Evolutionary conservation across 2,329 filamentous ascomycete genomes (phyloP).

Genomic region (Lasiodiplodia sp.): DNA sequence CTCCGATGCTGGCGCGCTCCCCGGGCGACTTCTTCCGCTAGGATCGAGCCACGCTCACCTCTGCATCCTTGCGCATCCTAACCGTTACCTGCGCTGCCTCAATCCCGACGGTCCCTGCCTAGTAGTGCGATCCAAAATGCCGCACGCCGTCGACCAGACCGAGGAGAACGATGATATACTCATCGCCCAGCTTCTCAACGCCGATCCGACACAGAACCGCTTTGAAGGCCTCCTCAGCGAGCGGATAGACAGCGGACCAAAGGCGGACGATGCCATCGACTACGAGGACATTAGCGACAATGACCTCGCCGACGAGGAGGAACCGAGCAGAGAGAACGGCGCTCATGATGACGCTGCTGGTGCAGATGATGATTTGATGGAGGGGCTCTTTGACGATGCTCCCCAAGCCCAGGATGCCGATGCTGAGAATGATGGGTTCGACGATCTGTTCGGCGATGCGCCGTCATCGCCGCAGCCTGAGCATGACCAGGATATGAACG

Average conservation of each 20-base stretch:
- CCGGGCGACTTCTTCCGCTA: not conserved
- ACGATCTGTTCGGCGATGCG: slow-evolving; percentile 74
- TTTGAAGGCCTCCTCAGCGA: slow-evolving; percentile 37
- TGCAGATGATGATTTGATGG: slow-evolving; percentile 39
- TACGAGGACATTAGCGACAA: slow-evolving; percentile 92
- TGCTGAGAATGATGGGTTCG: slow-evolving; percentile 48
- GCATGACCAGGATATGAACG: slow-evolving; percentile 8
- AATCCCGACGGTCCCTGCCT: too few relatives aligned
- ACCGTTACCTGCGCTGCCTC: not conserved
- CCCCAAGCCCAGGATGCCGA: slow-evolving; percentile 9
- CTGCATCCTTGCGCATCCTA: not conserved
- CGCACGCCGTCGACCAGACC: slow-evolving; percentile 43
- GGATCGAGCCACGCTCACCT: slow-evolving; percentile 6
- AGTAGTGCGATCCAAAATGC: slow-evolving; percentile 38
- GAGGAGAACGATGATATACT: slow-evolving; percentile 38
- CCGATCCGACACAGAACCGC: slow-evolving; percentile 34
- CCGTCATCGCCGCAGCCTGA: slow-evolving; percentile 34
- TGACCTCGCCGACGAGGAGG: slow-evolving; percentile 80
- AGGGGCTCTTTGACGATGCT: slow-evolving; percentile 37
- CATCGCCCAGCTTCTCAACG: slow-evolving; percentile 40
- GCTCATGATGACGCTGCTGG: slow-evolving; percentile 35
- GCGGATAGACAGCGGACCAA: slow-evolving; percentile 66
- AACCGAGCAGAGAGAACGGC: slow-evolving; percentile 34
- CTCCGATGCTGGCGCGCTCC: slow-evolving; percentile 8
- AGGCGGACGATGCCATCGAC: slow-evolving; percentile 91